Percentiles rank a stretch among this genome's conserved stretches.
phyloP scores from a whole-genome alignment of 2,329 filamentous ascomycete species.

The Sordariomycetes sp. region DNA sequence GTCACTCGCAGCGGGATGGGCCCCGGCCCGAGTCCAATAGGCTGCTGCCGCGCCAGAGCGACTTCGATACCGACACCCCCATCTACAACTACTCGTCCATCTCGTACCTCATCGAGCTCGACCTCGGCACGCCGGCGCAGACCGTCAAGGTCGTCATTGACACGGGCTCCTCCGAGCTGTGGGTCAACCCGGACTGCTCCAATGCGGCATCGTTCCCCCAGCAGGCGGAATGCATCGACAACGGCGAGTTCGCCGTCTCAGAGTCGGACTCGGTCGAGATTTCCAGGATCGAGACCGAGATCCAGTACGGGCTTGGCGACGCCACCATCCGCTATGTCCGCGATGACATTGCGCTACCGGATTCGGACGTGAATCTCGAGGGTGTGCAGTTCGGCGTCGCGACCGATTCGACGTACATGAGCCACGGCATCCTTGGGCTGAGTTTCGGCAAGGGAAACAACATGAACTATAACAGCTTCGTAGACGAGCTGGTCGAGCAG shows the following conservation, averaged over 20 bases:
- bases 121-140: conserved; percentile 25
- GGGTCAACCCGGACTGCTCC: conserved; percentile 28
- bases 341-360: conserved; percentile 17
- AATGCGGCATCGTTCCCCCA: conserved; percentile 8
- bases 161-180: conserved; percentile 28
- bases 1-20: background rate
- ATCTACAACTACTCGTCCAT: conserved; percentile 13
- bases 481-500: conserved; percentile 17
- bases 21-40: background rate
- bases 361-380: conserved; percentile 13
- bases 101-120: conserved; percentile 26
- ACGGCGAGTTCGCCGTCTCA: conserved; percentile 8
- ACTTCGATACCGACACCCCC: conserved; percentile 7
- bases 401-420: conserved; percentile 14
- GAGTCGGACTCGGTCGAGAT: conserved; percentile 13
- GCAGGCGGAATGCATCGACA: conserved; percentile 6
- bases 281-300: conserved; percentile 9
- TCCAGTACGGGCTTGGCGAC: conserved; percentile 18
- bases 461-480: conserved; percentile 16
- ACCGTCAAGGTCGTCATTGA: conserved; percentile 27
- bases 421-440: conserved; percentile 20
- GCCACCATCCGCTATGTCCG: conserved; percentile 16
- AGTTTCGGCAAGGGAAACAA: conserved; percentile 17
- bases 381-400: conserved; percentile 19
- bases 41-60: background rate